phyloP scores from a whole-genome alignment of 2,329 filamentous ascomycete genomes.

The Scedosporium minutisporum region DNA sequence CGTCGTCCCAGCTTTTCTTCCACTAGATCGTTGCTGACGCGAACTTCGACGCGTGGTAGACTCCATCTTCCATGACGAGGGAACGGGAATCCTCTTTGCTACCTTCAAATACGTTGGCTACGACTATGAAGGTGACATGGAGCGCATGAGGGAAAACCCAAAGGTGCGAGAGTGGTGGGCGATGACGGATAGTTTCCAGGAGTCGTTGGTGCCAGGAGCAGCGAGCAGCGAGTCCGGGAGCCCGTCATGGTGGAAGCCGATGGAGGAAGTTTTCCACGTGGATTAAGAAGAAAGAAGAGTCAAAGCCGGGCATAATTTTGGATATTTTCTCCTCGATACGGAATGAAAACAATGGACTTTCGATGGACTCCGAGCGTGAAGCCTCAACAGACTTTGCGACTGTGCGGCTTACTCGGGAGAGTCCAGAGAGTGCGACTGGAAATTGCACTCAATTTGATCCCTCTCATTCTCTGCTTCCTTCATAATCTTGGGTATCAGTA shows the following conservation, averaged over 20 bases:
- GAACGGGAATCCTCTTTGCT: constrained; percentile 57
- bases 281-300: not conserved
- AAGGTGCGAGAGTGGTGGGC: constrained; percentile 72
- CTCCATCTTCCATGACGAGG: constrained; percentile 61
- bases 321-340: not conserved
- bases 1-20: not conserved
- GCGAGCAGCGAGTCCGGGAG: constrained; percentile 47
- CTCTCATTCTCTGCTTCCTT: too few relatives aligned
- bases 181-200: constrained; percentile 71
- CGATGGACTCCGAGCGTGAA: too few relatives aligned
- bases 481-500: too few relatives aligned
- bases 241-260: constrained; percentile 58
- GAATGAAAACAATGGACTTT: not conserved
- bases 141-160: constrained; percentile 60
- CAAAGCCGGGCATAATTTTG: not conserved
- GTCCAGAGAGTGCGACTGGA: too few relatives aligned
- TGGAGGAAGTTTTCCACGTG: constrained; percentile 59
- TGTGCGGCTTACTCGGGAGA: too few relatives aligned
- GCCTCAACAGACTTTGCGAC: too few relatives aligned
- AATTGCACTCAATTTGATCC: too few relatives aligned
- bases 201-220: constrained; percentile 50
- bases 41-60: constrained; percentile 32
- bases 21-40: not conserved
- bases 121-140: constrained; percentile 66
- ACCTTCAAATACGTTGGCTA: constrained; percentile 71